Conservation (phyloP, 495 filamentous ascomycete species). For the Penicillium diatomitis region DNA sequence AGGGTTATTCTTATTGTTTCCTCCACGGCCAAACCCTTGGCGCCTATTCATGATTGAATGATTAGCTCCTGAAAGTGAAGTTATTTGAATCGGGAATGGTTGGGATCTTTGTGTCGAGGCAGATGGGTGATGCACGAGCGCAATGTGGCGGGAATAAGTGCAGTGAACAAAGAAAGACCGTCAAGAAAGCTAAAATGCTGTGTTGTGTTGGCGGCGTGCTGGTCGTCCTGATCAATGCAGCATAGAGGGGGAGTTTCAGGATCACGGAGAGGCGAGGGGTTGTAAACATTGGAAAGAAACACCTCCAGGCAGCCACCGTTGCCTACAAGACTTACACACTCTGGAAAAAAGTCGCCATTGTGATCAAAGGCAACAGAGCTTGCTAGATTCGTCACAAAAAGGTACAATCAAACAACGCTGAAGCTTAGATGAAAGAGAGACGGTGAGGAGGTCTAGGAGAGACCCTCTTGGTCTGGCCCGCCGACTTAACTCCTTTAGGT, state of each 20-base stretch:
- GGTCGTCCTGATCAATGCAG: conserved; percentile 11
- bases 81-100: neutral
- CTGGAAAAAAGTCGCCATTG: conserved; percentile 70
- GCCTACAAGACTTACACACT: conserved; percentile 56
- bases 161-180: neutral
- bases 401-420: conserved; percentile 1
- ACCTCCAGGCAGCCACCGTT: neutral
- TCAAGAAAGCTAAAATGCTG: conserved; percentile 10
- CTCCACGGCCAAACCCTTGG: conserved; percentile 43
- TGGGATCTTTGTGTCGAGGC: neutral
- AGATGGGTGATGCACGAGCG: conserved; percentile 1
- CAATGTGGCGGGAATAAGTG: neutral
- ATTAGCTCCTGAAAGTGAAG: conserved; percentile 24
- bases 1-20: conserved; percentile 44
- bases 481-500: conserved; percentile 6
- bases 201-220: conserved; percentile 17
- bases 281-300: conserved; percentile 2
- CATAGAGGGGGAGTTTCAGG: conserved; percentile 12
- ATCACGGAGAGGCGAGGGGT: conserved; percentile 6
- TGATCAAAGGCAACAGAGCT: neutral
- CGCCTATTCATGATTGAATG: conserved; percentile 32
- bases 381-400: conserved; percentile 1
- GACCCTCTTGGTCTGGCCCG: conserved; percentile 5
- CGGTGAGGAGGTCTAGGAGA: conserved; percentile 10
- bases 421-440: conserved; percentile 2